These are phyloP conservation scores for Boletus rubropictus DNA, from an alignment of 768 basidiomycete genomes.

Conservation along the genomic window DNA sequence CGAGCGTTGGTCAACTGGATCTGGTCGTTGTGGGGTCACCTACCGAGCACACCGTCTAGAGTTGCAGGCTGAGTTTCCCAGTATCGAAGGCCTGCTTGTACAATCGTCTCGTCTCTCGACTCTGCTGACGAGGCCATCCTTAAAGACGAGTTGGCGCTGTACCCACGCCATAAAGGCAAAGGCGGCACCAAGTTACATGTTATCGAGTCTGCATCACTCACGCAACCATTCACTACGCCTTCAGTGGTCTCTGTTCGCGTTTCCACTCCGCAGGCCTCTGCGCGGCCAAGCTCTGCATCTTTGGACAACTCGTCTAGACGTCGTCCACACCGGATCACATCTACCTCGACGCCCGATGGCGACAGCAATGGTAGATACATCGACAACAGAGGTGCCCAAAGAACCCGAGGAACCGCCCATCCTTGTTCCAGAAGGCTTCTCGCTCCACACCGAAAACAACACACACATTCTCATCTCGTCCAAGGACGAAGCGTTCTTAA, in stretches of 20 bases:
- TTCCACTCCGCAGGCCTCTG: constrained; percentile 25
- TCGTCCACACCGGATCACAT: neutral
- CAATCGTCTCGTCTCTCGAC: constrained; percentile 43
- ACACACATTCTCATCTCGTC: constrained; percentile 53
- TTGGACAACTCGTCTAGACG: constrained; percentile 1
- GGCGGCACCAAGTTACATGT: no score
- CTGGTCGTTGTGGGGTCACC: constrained; percentile 9
- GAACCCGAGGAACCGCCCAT: constrained; percentile 19
- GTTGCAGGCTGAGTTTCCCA: constrained; percentile 80
- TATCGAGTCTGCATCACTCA: neutral
- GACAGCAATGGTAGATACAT: constrained; percentile 1
- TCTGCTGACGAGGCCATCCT: constrained; percentile 9
- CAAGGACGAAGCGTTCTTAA: constrained; percentile 83
- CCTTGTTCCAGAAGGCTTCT: constrained; percentile 66
- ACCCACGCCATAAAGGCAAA: no score
- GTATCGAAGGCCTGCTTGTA: constrained; percentile 77
- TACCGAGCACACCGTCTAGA: constrained; percentile 83
- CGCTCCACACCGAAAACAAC: constrained; percentile 75
- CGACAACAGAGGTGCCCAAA: neutral
- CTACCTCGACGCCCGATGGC: constrained; percentile 3
- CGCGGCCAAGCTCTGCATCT: constrained; percentile 13
- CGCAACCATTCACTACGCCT: no score
- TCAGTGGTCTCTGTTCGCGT: constrained; percentile 11
- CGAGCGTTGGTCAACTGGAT: constrained; percentile 8
- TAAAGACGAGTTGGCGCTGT: neutral